Evolutionary conservation across 805 yeast species (phyloP).

Genomic region (Myxozyma nipponensis): DNA sequence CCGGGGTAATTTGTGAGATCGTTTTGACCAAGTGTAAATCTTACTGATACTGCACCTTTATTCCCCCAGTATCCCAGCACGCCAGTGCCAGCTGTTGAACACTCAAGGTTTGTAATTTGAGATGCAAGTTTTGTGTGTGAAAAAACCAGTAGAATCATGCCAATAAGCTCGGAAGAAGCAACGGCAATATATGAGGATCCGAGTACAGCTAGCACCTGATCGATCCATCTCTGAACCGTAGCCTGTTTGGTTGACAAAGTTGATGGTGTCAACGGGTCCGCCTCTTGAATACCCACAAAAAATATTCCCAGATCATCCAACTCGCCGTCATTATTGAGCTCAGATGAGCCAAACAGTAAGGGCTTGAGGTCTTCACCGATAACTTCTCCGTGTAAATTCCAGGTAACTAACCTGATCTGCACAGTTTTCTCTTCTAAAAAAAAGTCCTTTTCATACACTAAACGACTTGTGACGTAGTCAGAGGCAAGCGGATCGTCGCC

Average conservation of each 20-base stretch:
- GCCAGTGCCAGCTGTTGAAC: conserved; percentile 53
- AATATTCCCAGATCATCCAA: conserved; percentile 33
- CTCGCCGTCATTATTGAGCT: conserved; percentile 4
- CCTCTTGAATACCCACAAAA: conserved; percentile 49
- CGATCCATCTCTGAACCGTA: conserved; percentile 32
- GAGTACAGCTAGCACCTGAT: conserved; percentile 30
- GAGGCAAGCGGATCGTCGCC: conserved; percentile 20
- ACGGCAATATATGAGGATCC: conserved; percentile 38
- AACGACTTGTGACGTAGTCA: conserved; percentile 22
- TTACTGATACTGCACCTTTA: conserved; percentile 54
- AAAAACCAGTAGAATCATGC: conserved; percentile 49
- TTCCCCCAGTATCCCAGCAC: conserved; percentile 57
- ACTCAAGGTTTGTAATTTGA: conserved; percentile 42
- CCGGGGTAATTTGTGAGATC: conserved; percentile 32
- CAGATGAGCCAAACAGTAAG: conserved; percentile 26
- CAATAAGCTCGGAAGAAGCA: conserved; percentile 49
- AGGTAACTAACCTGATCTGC: conserved; percentile 31
- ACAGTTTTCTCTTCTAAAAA: conserved; percentile 26
- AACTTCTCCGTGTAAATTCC: conserved; percentile 36
- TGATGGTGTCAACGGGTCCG: conserved; percentile 46
- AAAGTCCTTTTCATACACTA: conserved; percentile 17
- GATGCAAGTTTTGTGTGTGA: conserved; percentile 36
- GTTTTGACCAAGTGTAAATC: conserved; percentile 43
- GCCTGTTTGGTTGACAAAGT: conserved; percentile 36
- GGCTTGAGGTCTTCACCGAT: conserved; percentile 28